Base-by-base conservation (phyloP, 331 rosid species). In the Malus hybrid region DNA sequence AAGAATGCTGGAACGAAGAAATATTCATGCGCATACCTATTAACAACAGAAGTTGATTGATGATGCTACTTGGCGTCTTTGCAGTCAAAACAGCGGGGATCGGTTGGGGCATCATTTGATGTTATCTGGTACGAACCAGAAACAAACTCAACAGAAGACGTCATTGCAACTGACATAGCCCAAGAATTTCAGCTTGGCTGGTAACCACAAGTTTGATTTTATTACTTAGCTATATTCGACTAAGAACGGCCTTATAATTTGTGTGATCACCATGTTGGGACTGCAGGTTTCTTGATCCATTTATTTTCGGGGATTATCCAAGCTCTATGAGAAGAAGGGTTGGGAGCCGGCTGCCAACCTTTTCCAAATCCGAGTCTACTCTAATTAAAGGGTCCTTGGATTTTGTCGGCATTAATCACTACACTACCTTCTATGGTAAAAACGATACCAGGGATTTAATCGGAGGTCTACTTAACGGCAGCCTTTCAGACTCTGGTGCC, bases 101-200 rank as follows among this genome's bases (percentile, higher is more conserved):
- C 87, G 56, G 67, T 95, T 56, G 99, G 99, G 76, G 79, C 87
- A 50, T 87, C 99, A 64, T 86, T 90, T 57, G 91, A 92, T 83
- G 99, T 90, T 75, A 90, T 90, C 8, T 95, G 99, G 99, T 95
- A 34, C 67, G 89, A 78, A 71, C 90, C 99, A 28, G 85, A 13
- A 71, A 75, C 91, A 74, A 92, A 92, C 84, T 76, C 90, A 50
- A 73, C 83, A 70, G 81, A 82, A 36, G 91, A 92, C 78, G 85
- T 89, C 76, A 86, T 85, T 61, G 99, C 98, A 22, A 67, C 99
- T 48, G 81, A 92, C 57, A 79, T 96, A 85, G 99, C 99, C 57
- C 96, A 89, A 74, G 99, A 92, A 71, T 92, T 95, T 90, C 98
- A 92, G 86, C 88, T 95, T 27, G 98, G 99, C 75, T 95, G 99